Percentiles rank a stretch among this genome's conserved stretches.
These are phyloP conservation scores for Cyclotella choctawhatcheeana DNA, from an alignment of 108 stramenopile genomes.

Conservation along the genomic window DNA sequence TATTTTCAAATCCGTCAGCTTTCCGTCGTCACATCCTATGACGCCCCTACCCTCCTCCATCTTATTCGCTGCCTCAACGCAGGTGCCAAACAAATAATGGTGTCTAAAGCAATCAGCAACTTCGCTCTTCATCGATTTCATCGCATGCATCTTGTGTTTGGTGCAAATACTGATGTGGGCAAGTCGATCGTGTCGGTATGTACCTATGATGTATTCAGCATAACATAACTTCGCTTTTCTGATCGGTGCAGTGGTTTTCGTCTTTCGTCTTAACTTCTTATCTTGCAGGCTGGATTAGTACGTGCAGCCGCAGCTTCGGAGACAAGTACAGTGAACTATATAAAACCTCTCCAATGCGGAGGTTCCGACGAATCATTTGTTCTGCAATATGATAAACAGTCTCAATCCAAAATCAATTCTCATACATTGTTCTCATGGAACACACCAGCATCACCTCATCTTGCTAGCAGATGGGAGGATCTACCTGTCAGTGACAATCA, in stretches of 20 bases:
- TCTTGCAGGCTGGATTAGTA: constrained; percentile 67
- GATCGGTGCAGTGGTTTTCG: too few relatives aligned
- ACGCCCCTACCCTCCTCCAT: neutral
- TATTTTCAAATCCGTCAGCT: too few relatives aligned
- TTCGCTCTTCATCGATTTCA: constrained; percentile 30
- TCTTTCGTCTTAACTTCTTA: too few relatives aligned
- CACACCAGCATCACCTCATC: constrained; percentile 90
- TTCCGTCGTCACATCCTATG: neutral
- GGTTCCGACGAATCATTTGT: constrained; percentile 83
- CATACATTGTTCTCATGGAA: constrained; percentile 88
- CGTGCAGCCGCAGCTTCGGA: constrained; percentile 46
- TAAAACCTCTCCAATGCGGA: constrained; percentile 96
- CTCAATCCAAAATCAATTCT: constrained; percentile 22
- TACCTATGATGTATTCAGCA: too few relatives aligned
- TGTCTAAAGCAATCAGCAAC: neutral
- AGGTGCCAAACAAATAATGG: neutral
- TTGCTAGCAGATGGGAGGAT: constrained; percentile 78
- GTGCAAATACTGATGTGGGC: constrained; percentile 97
- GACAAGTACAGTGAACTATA: constrained; percentile 61
- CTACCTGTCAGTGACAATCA: constrained; percentile 73
- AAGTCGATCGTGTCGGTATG: constrained; percentile 86
- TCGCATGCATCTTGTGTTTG: constrained; percentile 85
- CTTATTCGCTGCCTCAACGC: neutral
- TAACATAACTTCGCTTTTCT: too few relatives aligned
- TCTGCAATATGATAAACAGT: constrained; percentile 28